Conservation (phyloP, 83 land plant genomes). For the Thuja plicata region DNA sequence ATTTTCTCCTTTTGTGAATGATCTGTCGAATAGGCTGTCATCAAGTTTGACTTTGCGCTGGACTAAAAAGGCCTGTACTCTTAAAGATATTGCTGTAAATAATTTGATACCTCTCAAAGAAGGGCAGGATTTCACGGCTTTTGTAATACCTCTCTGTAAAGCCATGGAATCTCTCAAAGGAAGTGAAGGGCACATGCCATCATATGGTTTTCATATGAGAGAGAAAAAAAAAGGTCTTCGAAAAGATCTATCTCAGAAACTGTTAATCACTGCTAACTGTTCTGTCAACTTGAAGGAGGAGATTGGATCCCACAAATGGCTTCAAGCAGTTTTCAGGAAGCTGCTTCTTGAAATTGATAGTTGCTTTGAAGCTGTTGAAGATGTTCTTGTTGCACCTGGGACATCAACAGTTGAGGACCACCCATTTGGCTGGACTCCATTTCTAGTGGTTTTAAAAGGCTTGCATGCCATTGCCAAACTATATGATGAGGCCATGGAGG, state of each 20-base stretch:
- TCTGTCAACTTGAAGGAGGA: constrained; percentile 7
- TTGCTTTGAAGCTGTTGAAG: constrained; percentile 13
- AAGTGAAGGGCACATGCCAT: background rate
- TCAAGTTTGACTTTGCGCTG: constrained; percentile 25
- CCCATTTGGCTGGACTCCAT: constrained; percentile 17
- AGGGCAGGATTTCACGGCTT: constrained; percentile 9
- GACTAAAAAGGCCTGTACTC: constrained; percentile 23
- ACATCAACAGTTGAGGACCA: constrained; percentile 11
- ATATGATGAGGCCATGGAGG: constrained; percentile 48
- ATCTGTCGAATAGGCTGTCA: constrained; percentile 44
- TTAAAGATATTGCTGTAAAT: background rate
- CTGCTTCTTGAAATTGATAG: constrained; percentile 1
- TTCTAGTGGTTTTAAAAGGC: constrained; percentile 74
- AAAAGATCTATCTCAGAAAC: constrained; percentile 8
- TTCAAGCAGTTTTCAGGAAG: constrained; percentile 13
- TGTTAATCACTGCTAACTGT: background rate
- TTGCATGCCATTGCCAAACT: constrained; percentile 64
- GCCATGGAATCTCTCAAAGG: constrained; percentile 16
- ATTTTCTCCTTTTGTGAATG: constrained; percentile 68
- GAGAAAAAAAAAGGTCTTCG: constrained; percentile 13
- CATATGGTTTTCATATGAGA: background rate
- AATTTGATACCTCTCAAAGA: constrained; percentile 6
- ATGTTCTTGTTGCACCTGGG: constrained; percentile 8
- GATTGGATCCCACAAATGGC: constrained; percentile 16
- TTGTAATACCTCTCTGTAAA: constrained; percentile 16